Base-by-base conservation (phyloP, 108 stramenopile genomes). In the Fistulifera pelliculosa region DNA sequence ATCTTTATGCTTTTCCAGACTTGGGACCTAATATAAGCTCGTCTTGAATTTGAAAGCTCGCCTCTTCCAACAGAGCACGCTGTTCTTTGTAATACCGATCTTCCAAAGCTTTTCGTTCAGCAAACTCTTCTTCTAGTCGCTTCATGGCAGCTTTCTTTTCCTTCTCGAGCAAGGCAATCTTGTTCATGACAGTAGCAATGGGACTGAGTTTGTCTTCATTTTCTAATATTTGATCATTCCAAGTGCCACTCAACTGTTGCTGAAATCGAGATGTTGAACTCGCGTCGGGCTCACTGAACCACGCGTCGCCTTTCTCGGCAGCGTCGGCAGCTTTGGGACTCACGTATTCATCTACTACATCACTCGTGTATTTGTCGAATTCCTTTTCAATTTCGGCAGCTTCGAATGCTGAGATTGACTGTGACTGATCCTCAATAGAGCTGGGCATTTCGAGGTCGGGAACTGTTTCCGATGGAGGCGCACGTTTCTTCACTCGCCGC, bases 51-150 rank as follows among this genome's bases (percentile, higher is more conserved):
- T 77, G 68, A 19, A 57, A 65, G 24, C 72, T 80, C 0, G 82
- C 85, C 19, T 87, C 77, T 62, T 89, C 83, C 64, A 93, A 60
- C 23, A 85, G 54, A n/a, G 64, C 61, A 41, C 83, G 65, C 45
- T 87, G 89, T 53, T 84, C 69, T 58, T 68, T 50, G 53, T 89
- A 93, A 57, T 63, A 87, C 40, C 59, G 69, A 54, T 93, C 82
- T 54, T 88, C 87, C 40, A 80, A 64, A 39, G 76, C 75, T 52
- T 70, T 73, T 58, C 87, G 70, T 41, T 71, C 39, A 51, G 64
- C 60, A 53, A 79, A 88, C 58, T 93, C 92, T 58, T 93, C 83
- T 68, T 89, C 79, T 56, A 93, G 63, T 14, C 83, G 65, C 31
- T 38, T 38, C 59, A 83, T 74, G 0, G 70, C 81, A 4, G 83